Base-by-base conservation (phyloP, 352 stramenopile species). In the Globisporangium viniferum region DNA sequence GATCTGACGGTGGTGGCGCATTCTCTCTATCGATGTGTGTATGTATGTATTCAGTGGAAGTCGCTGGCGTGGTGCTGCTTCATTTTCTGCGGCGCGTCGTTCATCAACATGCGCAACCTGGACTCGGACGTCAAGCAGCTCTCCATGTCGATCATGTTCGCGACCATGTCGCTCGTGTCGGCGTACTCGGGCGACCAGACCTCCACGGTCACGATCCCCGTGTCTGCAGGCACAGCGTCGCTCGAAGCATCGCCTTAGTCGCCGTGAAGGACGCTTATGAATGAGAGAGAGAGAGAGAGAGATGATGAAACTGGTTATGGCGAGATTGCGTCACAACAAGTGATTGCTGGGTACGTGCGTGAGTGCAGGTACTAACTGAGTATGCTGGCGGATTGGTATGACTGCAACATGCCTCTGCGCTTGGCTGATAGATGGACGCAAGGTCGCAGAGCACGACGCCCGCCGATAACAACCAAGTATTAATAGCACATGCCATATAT, bases 131-230 rank as follows among this genome's bases (percentile, higher is more conserved):
- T 84, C 68, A 82, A 78, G 58, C 76, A 89, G 67, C 72, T 90
- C 46, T 84, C 80, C 70, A 88, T 89, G 77, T 84, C 83, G 58
- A 90, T 93, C 75, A 92, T 91, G 76, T 89, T 88, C 70, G 78
- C 85, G 59, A 80, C 78, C 20, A 90, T 79, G 61, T 79, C 85
- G 35, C 80, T 93, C 59, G 82, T 90, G 46, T 80, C 82, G 48
- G 72, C 73, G 60, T 89, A 91, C 78, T 79, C 81, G 76, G 77
- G 74, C 27, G 57, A 58, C 48, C 75, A 84, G 69, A 70, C 64
- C 64, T 68, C 76, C 10, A 69, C 72, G 3, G 71, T 80, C 48
- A 64, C 74, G 58, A 72, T 76, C 67, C 49, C 58, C 35, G 36
- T 80, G 57, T 54, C 79, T 51, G 46, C 51, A 14, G 51, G 51